phyloP scores from a whole-genome alignment of 495 filamentous ascomycete species.

The Aspergillus haitiensis region DNA sequence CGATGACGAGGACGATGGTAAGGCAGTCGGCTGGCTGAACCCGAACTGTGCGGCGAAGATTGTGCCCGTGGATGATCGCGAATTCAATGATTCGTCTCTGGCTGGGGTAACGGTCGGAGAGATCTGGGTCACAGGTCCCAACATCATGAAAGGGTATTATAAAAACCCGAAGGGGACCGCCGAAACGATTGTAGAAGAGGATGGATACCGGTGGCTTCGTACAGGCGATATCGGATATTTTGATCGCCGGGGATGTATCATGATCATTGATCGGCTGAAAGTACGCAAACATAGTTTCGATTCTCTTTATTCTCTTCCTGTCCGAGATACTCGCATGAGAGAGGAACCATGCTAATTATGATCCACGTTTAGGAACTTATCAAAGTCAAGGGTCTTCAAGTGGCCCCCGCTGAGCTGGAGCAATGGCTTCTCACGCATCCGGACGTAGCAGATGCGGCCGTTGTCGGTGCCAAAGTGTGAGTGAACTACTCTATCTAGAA shows the following conservation, averaged over 20 bases:
- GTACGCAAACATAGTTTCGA: neutral
- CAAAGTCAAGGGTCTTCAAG: constrained; percentile 14
- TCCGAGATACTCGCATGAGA: neutral
- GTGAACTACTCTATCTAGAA: neutral
- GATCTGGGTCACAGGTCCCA: constrained; percentile 17
- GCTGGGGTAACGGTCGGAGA: neutral
- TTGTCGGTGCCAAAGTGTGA: constrained; percentile 14
- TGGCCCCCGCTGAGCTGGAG: constrained; percentile 11
- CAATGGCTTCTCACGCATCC: constrained; percentile 7
- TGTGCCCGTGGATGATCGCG: constrained; percentile 6
- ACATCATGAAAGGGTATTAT: constrained; percentile 17
- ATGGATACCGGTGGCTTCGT: constrained; percentile 6
- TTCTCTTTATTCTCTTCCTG: neutral
- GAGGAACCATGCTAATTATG: neutral
- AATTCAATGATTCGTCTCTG: constrained; percentile 2
- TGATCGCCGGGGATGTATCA: constrained; percentile 4
- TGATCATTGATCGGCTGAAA: constrained; percentile 9
- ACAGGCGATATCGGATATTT: constrained; percentile 19
- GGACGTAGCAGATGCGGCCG: constrained; percentile 14
- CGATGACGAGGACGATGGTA: constrained; percentile 12
- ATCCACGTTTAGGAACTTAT: constrained; percentile 10
- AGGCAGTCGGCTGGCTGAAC: constrained; percentile 15
- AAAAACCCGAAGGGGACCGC: constrained; percentile 4
- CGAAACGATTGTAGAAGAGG: constrained; percentile 10
- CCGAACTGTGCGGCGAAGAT: constrained; percentile 10